Evolutionary conservation across 1,284 basidiomycete species (phyloP), one percentile per base, ranked within the genome.

Genomic region (Phylloporus sp.): DNA sequence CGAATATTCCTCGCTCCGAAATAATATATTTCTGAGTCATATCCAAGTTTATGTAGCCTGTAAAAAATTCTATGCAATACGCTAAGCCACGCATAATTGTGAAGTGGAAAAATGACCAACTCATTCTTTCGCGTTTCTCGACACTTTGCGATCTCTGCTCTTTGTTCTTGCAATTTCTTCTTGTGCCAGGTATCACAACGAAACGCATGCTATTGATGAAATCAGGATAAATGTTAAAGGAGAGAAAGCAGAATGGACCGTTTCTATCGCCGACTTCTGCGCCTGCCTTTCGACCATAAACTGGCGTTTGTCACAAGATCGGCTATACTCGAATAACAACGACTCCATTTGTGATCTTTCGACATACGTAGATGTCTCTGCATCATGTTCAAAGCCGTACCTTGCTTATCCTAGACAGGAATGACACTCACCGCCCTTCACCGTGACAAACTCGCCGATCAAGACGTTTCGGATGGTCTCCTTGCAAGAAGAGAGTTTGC

Each of bases 321-420:
- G 55, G 1, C 58, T 10, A 15, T 73, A 69, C 37, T 71, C 60
- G 11, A 53, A 3, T 53, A 66, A 57, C 4, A 72, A 71, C 6
- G 49, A 55, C 1, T 61, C 32, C 62, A 66, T 27, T n/a, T 72
- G 71, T 14, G 67, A 62, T 5, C 25, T 66, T 53, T 72, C 71
- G n/a, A 66, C 66, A 53, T 57, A 66, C 4, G 6, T 2, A 11
- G 12, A 19, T 10, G 11, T n/a, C 45, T 32, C 66, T 65, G 12
- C 25, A 49, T 20, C 32, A 32, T 7, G 32, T 32, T n/a, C 7
- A 12, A 8, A 10, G 8, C 23, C 5, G 20, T 25, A 23, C n/a
- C 8, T 12, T 17, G 23, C 10, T 57, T 20, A 11, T 6, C 6
- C 35, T 41, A 4, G 3, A 52, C 19, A 17, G 8, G 5, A n/a